These are phyloP conservation scores for Cutaneotrichosporon cyanovorans DNA, from an alignment of 1,284 basidiomycete genomes.

Conservation along the genomic window DNA sequence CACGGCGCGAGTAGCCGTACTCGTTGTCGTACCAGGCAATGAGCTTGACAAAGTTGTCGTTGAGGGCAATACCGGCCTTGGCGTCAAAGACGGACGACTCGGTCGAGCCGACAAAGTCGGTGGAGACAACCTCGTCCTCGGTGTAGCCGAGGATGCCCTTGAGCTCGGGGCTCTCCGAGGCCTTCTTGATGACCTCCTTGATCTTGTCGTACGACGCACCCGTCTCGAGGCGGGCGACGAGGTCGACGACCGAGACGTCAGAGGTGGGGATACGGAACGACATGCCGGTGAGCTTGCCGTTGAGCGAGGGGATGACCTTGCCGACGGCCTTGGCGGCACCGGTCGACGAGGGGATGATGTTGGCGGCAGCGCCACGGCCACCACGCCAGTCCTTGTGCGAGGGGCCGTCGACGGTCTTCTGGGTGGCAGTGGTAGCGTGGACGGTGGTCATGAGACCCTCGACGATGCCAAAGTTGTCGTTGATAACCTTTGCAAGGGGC, in stretches of 20 bases:
- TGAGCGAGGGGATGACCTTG: slow-evolving; percentile 94
- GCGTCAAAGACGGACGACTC: slow-evolving; percentile 87
- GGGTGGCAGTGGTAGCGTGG: slow-evolving; percentile 93
- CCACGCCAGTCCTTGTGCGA: slow-evolving; percentile 74
- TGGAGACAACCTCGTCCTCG: slow-evolving; percentile 88
- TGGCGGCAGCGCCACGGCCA: slow-evolving; percentile 91
- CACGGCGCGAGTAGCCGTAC: slow-evolving; percentile 80
- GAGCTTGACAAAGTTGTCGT: slow-evolving; percentile 78
- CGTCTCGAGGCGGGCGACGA: slow-evolving; percentile 90
- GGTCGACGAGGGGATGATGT: slow-evolving; percentile 99
- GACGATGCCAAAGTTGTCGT: slow-evolving; percentile 89
- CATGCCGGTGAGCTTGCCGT: slow-evolving; percentile 94
- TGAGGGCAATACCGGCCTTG: slow-evolving; percentile 85
- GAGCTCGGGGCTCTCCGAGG: slow-evolving; percentile 58
- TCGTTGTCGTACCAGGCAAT: slow-evolving; percentile 85
- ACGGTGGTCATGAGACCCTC: slow-evolving; percentile 99
- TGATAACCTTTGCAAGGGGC: slow-evolving; percentile 93
- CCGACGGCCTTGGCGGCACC: slow-evolving; percentile 99
- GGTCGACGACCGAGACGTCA: slow-evolving; percentile 97
- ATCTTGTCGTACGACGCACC: slow-evolving; percentile 79
- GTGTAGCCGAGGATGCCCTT: slow-evolving; percentile 90
- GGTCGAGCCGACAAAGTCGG: slow-evolving; percentile 78
- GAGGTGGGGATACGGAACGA: slow-evolving; percentile 96
- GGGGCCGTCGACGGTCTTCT: slow-evolving; percentile 98
- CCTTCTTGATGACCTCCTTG: slow-evolving; percentile 78